A percentile compares a stretch with the other conserved stretches of the same genome.
phyloP scores from a whole-genome alignment of 208 protist genomes.

The Crithidia acanthocephali region DNA sequence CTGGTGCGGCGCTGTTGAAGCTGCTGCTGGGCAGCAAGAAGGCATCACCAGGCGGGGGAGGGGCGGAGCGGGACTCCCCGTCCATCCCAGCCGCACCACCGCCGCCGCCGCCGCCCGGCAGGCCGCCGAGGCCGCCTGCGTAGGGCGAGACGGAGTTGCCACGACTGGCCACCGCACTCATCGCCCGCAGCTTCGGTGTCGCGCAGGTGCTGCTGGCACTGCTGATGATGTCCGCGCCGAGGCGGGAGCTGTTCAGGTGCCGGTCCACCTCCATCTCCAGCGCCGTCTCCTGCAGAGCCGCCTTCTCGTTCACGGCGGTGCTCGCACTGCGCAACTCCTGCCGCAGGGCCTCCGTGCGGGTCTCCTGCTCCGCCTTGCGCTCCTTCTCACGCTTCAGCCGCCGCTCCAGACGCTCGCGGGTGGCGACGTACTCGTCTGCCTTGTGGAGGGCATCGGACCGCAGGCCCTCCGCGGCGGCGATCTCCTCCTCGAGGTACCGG shows the following conservation, averaged over 20 bases:
- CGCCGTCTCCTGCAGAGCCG: constrained; percentile 15
- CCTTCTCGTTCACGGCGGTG: constrained; percentile 37
- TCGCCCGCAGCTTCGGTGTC: constrained; percentile 27
- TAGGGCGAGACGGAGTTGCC: constrained; percentile 27
- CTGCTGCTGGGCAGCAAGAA: constrained; percentile 28
- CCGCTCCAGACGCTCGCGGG: constrained; percentile 51
- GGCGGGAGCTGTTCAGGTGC: constrained; percentile 18
- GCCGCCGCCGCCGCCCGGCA: neutral
- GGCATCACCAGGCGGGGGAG: neutral
- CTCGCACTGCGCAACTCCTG: constrained; percentile 55
- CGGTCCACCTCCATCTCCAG: constrained; percentile 38
- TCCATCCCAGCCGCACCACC: neutral
- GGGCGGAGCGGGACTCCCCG: too few species aligned
- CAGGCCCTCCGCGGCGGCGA: constrained; percentile 57
- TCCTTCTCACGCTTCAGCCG: constrained; percentile 46
- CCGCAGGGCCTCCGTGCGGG: constrained; percentile 40
- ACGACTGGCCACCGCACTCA: constrained; percentile 14
- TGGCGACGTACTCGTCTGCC: constrained; percentile 55
- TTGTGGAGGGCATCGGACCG: constrained; percentile 55
- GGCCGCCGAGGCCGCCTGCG: neutral
- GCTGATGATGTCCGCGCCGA: constrained; percentile 26
- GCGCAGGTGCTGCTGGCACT: constrained; percentile 38
- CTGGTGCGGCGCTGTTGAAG: constrained; percentile 4
- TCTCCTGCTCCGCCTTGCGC: constrained; percentile 27
- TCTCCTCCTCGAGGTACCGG: constrained; percentile 65